Percentiles rank a stretch among this genome's conserved stretches.
Conservation (phyloP, 2,329 filamentous ascomycete genomes). For the Colletotrichum gigasporum region DNA sequence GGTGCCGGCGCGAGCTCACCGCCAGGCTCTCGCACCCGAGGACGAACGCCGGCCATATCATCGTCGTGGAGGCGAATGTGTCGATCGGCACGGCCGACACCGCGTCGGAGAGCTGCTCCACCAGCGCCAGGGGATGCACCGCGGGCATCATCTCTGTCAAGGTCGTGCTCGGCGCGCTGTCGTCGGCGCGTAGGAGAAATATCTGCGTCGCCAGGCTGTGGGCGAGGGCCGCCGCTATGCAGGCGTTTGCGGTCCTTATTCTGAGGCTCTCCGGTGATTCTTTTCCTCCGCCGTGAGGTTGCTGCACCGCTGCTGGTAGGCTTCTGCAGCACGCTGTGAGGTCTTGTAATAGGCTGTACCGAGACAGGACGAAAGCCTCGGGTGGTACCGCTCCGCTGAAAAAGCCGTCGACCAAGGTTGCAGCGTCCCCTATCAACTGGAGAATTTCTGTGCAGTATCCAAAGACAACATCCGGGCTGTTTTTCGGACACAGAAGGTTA, state of each 20-base stretch:
- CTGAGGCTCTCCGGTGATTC: not conserved
- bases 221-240: constrained; percentile 9
- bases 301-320: not conserved
- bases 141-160: not conserved
- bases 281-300: not conserved
- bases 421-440: constrained; percentile 3
- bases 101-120: not conserved
- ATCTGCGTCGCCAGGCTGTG: constrained; percentile 19
- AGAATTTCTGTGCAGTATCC: constrained; percentile 14
- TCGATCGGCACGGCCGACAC: constrained; percentile 1
- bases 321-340: not conserved
- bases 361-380: not conserved
- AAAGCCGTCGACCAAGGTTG: constrained; percentile 5
- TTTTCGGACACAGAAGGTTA: not conserved
- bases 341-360: not conserved
- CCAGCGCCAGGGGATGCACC: not conserved
- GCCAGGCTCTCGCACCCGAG: constrained; percentile 17
- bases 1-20: not conserved
- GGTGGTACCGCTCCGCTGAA: not conserved
- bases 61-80: constrained; percentile 16
- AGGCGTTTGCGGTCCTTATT: constrained; percentile 9
- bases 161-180: not conserved
- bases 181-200: constrained; percentile 14
- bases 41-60: constrained; percentile 26
- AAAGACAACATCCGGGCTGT: constrained; percentile 20